Evolutionary conservation across 2,329 filamentous ascomycete species (phyloP).

Genomic region (Aspergillus uvarum): DNA sequence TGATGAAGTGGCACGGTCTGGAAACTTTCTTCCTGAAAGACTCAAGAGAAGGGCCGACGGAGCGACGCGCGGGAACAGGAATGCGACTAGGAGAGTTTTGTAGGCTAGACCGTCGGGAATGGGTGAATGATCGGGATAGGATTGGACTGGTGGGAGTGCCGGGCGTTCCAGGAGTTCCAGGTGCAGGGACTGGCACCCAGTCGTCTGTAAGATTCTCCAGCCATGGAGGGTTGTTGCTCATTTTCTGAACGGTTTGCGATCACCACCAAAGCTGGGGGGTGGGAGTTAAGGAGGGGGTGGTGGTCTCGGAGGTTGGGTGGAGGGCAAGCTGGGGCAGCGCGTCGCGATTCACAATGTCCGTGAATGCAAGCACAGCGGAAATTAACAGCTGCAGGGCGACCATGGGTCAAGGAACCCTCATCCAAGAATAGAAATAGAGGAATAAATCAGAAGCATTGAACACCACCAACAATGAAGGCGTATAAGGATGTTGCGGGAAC

Average conservation of each 20-base stretch:
- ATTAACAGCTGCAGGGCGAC: constrained; percentile 19
- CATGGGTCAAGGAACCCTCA: constrained; percentile 17
- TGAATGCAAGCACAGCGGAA: constrained; percentile 19
- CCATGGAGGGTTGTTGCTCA: constrained; percentile 42
- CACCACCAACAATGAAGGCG: background rate
- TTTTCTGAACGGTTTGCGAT: constrained; percentile 20
- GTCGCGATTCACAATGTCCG: constrained; percentile 20
- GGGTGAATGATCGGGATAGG: constrained; percentile 22
- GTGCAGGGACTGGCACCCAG: constrained; percentile 42
- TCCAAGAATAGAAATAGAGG: constrained; percentile 10
- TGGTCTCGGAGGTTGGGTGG: constrained; percentile 9
- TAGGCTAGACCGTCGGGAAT: constrained; percentile 30
- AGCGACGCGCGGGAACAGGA: constrained; percentile 38
- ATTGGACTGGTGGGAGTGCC: constrained; percentile 34
- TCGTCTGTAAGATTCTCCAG: constrained; percentile 46
- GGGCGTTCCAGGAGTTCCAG: constrained; percentile 14
- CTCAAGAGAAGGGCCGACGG: constrained; percentile 25
- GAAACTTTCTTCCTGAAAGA: constrained; percentile 33
- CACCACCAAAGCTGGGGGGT: background rate
- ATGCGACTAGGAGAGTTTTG: constrained; percentile 40
- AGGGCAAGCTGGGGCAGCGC: constrained; percentile 20
- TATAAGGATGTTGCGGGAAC: background rate
- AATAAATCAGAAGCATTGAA: constrained; percentile 1
- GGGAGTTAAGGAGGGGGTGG: background rate
- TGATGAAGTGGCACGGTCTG: constrained; percentile 37